Base-by-base conservation (phyloP, 2,329 filamentous ascomycete species). In the Ophioceras dolichostomum region DNA sequence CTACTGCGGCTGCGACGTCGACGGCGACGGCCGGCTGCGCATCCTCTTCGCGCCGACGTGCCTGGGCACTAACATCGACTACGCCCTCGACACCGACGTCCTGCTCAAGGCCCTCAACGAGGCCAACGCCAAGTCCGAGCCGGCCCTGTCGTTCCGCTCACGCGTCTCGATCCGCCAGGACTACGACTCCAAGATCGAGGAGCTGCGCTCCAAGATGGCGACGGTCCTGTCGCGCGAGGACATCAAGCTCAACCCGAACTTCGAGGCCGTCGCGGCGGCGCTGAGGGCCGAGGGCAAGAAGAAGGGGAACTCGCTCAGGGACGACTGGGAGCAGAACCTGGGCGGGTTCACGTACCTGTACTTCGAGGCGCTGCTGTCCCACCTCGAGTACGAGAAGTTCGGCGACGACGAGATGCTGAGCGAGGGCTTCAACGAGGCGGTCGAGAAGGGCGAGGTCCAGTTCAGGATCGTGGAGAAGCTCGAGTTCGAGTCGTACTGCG, bases 391-490 rank as follows among this genome's bases (percentile, higher is more conserved):
- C 30, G 20, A 40, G n/a, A 39, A 41, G 34, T 46, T 47, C 32
- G 41, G 28, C 34, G n/a, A 32, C 20, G 45, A 73, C 41, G 67
- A 70, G 1, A 54, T 69, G 50, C 50, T 70, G 20, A 58, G 57
- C 39, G 67, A 70, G 48, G 67, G 59, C 4, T 58, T 71, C 44
- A 48, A 62, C 14, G 67, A 73, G 43, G 61, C 52, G 3, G 49
- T 69, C n/a, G 54, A 58, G 9, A 62, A 55, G 44, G 56, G 53
- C 28, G 56, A 61, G 45, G 49, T 70, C 14, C 55, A 49, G 16
- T 59, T 72, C 44, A 59, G 67, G 20, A 46, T 73, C 27, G 65
- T 70, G 3, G 65, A 68, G 34, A 55, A 59, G 45, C 54, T 67
- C 29, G 45, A 52, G 44, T 56, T 59, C 38, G 49, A 44, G 5